These are phyloP conservation scores for Solanum medicagineum DNA, from an alignment of 257 asterid species.

Conservation along the genomic window DNA sequence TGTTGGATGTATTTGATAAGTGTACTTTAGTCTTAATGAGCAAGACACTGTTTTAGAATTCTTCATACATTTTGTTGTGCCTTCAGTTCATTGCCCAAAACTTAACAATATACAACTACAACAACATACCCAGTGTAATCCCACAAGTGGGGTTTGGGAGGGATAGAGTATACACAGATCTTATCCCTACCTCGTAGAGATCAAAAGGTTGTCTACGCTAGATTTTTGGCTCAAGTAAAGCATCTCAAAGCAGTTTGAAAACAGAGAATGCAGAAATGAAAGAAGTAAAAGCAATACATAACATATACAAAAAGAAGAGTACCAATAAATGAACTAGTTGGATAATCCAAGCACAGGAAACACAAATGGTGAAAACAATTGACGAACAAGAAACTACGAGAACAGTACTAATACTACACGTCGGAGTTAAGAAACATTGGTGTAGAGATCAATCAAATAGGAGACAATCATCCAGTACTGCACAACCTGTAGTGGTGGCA, in stretches of 20 bases:
- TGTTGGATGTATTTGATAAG: background rate
- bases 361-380: background rate
- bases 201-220: background rate
- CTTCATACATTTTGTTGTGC: background rate
- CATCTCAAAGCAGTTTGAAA: background rate
- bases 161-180: background rate
- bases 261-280: background rate
- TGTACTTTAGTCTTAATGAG: background rate
- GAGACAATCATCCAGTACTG: background rate
- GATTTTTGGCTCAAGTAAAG: background rate
- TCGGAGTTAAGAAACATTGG: background rate
- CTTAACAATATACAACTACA: background rate
- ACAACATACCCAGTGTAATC: background rate
- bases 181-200: background rate
- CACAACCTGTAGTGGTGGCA: background rate
- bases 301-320: background rate
- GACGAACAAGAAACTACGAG: background rate
- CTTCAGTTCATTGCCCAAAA: background rate
- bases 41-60: background rate
- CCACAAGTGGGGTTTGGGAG: background rate
- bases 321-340: background rate
- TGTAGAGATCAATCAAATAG: background rate
- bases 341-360: background rate
- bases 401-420: background rate
- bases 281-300: background rate